A percentile compares a stretch with the other conserved stretches of the same genome.
Conservation (phyloP, 2,329 filamentous ascomycete genomes). For the Emergomyces africanus region DNA sequence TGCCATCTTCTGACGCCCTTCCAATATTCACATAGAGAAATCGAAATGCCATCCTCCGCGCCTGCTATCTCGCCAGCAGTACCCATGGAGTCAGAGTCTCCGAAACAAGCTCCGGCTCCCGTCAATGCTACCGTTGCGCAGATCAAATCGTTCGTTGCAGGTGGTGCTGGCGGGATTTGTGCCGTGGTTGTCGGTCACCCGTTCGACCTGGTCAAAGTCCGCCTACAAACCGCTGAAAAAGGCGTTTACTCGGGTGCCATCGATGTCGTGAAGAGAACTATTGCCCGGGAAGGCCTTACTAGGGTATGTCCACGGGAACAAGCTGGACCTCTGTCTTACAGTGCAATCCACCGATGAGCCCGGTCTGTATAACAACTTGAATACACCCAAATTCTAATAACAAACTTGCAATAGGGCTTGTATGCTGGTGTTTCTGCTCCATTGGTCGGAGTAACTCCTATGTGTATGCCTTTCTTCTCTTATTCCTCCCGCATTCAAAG, state of each 20-base stretch:
- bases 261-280: conserved; percentile 79
- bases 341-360: no score
- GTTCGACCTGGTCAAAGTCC: conserved; percentile 96
- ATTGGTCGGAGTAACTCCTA: conserved; percentile 88
- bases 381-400: background rate
- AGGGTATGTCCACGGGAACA: conserved; percentile 28
- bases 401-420: conserved; percentile 52
- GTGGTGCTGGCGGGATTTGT: conserved; percentile 86
- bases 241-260: conserved; percentile 83
- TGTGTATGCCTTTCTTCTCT: conserved; percentile 58
- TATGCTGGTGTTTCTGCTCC: conserved; percentile 97
- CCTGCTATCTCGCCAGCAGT: conserved; percentile 17
- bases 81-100: conserved; percentile 19
- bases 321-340: no score
- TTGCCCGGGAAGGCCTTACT: conserved; percentile 71
- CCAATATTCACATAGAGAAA: conserved; percentile 2
- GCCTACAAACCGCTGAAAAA: conserved; percentile 87
- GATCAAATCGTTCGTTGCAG: conserved; percentile 72
- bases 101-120: conserved; percentile 10
- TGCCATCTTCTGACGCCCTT: background rate
- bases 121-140: conserved; percentile 44
- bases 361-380: no score
- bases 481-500: conserved; percentile 3
- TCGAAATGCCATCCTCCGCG: conserved; percentile 21
- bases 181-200: conserved; percentile 92